Conservation (phyloP, 2,329 filamentous ascomycete genomes). For the Apiospora marii region DNA sequence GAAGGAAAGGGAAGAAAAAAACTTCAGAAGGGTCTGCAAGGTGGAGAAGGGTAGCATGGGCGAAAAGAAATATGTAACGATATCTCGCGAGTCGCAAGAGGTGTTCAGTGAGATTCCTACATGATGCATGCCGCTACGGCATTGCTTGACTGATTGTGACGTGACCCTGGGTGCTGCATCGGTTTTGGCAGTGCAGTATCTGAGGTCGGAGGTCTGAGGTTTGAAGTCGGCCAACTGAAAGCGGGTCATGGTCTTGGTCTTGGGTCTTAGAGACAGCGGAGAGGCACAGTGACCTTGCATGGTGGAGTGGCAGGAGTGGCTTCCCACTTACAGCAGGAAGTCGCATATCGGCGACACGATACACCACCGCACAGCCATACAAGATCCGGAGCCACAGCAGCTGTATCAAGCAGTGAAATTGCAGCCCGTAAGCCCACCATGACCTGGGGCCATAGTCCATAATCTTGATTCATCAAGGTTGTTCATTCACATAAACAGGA, state of each 20-base stretch:
- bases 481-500: constrained; percentile 9
- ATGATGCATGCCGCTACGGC: constrained; percentile 7
- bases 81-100: background rate
- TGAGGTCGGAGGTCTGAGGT: background rate
- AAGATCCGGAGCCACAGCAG: background rate
- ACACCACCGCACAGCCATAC: background rate
- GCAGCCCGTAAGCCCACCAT: background rate
- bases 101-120: background rate
- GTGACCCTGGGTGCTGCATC: background rate
- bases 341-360: background rate
- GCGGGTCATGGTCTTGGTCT: background rate
- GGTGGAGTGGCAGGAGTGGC: background rate
- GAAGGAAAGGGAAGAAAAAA: background rate
- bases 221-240: constrained; percentile 1
- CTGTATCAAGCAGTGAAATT: background rate
- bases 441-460: background rate
- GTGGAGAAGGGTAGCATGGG: background rate
- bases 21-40: background rate
- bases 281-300: background rate
- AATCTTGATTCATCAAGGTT: background rate
- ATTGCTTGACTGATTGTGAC: background rate
- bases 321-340: background rate
- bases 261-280: background rate
- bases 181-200: constrained; percentile 16
- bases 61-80: constrained; percentile 8